phyloP scores from a whole-genome alignment of 2,329 filamentous ascomycete genomes.

The Chaetothyriales sp. region DNA sequence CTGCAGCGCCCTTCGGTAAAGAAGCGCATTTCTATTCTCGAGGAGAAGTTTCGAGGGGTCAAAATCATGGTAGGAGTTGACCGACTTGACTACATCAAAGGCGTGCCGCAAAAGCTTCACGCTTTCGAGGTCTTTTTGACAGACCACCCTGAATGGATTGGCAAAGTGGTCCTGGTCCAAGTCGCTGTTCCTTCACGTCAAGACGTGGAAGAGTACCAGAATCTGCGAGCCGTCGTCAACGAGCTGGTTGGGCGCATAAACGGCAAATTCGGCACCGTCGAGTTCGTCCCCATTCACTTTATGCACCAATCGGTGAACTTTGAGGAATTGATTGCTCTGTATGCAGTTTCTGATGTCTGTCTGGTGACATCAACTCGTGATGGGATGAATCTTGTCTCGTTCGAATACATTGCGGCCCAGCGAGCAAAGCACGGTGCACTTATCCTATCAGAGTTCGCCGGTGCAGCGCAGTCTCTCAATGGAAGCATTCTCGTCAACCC shows the following conservation, averaged over 20 bases:
- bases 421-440: slow-evolving; percentile 79
- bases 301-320: slow-evolving; percentile 92
- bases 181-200: slow-evolving; percentile 88
- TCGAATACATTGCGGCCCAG: slow-evolving; percentile 94
- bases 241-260: slow-evolving; percentile 95
- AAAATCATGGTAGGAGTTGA: slow-evolving; percentile 96
- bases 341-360: slow-evolving; percentile 81
- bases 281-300: slow-evolving; percentile 98
- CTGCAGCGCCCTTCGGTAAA: slow-evolving; percentile 73
- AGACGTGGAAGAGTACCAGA: slow-evolving; percentile 96
- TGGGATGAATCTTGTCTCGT: slow-evolving; percentile 96
- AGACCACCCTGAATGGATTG: slow-evolving; percentile 95
- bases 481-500: slow-evolving; percentile 91
- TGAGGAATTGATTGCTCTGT: slow-evolving; percentile 85
- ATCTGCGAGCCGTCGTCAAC: slow-evolving; percentile 85
- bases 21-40: slow-evolving; percentile 68
- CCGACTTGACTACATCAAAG: slow-evolving; percentile 96
- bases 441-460: slow-evolving; percentile 92
- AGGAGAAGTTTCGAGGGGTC: slow-evolving; percentile 84
- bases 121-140: slow-evolving; percentile 92
- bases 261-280: slow-evolving; percentile 85
- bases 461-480: slow-evolving; percentile 85
- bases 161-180: slow-evolving; percentile 89
- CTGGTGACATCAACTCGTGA: slow-evolving; percentile 91
- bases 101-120: slow-evolving; percentile 92